These are phyloP conservation scores for Calonectria ilicicola DNA, from an alignment of 2,329 filamentous ascomycete genomes.

Conservation along the genomic window DNA sequence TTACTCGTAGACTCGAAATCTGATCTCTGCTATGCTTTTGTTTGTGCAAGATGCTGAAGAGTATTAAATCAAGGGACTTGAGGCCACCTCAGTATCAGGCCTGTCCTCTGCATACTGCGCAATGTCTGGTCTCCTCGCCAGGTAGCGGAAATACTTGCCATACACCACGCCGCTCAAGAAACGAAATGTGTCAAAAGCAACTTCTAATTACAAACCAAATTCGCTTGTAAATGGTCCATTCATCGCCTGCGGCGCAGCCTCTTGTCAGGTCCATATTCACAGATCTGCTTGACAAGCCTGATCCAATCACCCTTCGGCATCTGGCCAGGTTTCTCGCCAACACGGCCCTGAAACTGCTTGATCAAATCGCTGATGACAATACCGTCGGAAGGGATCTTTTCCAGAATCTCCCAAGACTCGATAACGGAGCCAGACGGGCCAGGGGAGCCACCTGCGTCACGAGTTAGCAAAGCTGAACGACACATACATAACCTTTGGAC, in stretches of 20 bases:
- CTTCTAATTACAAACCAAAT: constrained; percentile 1
- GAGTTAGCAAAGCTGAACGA: constrained; percentile 22
- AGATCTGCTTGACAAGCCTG: constrained; percentile 67
- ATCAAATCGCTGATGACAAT: constrained; percentile 67
- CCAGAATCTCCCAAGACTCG: constrained; percentile 65
- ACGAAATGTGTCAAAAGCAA: constrained; percentile 16
- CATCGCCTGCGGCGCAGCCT: constrained; percentile 57
- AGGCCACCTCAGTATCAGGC: not conserved
- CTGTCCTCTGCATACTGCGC: not conserved
- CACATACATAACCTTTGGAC: not conserved
- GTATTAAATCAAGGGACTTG: constrained; percentile 9
- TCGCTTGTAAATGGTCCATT: constrained; percentile 7
- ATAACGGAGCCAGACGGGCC: constrained; percentile 50
- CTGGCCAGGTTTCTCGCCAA: constrained; percentile 63
- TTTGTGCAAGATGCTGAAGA: not conserved
- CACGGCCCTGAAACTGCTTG: constrained; percentile 64
- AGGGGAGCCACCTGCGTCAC: constrained; percentile 47
- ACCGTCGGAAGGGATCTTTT: constrained; percentile 65
- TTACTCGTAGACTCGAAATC: not conserved
- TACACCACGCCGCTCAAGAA: not conserved
- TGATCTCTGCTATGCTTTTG: not conserved
- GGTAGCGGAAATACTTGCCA: not conserved
- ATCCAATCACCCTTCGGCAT: constrained; percentile 69
- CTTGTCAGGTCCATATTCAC: constrained; percentile 67
- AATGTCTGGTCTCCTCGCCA: not conserved